These are phyloP conservation scores for Leersia perrieri DNA, from an alignment of 176 grass and related monocot species.

Conservation along the genomic window DNA sequence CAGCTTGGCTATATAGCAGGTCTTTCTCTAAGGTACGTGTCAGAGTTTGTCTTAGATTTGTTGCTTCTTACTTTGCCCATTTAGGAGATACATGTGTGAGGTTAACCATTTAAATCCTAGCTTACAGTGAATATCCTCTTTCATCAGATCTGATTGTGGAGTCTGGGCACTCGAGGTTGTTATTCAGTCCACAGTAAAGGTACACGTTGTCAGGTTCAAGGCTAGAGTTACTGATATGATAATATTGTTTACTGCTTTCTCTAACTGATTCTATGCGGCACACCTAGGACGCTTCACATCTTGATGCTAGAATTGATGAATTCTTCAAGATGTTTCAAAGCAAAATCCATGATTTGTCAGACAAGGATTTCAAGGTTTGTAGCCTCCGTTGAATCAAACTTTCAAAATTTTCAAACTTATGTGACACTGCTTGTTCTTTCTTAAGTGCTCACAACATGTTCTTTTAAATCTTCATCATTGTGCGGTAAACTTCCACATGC, in stretches of 20 bases:
- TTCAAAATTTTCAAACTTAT: neutral
- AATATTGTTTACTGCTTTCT: conserved; percentile 16
- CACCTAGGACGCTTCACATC: conserved; percentile 65
- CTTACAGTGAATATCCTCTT: conserved; percentile 10
- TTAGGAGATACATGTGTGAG: neutral
- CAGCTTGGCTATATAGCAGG: conserved; percentile 85
- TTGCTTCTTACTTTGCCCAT: conserved; percentile 14
- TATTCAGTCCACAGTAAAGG: conserved; percentile 88
- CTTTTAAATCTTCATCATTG: neutral
- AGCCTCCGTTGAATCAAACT: conserved; percentile 12
- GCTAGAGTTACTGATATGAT: neutral
- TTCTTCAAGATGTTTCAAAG: conserved; percentile 79
- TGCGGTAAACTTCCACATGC: neutral
- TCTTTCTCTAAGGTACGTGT: conserved; percentile 67
- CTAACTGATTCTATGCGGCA: conserved; percentile 25
- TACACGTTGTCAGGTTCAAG: conserved; percentile 37
- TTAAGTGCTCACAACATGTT: neutral
- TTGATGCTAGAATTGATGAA: conserved; percentile 76
- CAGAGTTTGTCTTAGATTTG: neutral
- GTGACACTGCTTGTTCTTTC: neutral
- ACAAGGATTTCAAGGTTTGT: conserved; percentile 84
- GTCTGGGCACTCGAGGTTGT: conserved; percentile 60
- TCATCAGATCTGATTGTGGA: conserved; percentile 62
- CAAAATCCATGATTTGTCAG: conserved; percentile 72
- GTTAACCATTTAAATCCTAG: conserved; percentile 23